phyloP scores from a whole-genome alignment of 1,284 basidiomycete genomes.

The Grifola frondosa region DNA sequence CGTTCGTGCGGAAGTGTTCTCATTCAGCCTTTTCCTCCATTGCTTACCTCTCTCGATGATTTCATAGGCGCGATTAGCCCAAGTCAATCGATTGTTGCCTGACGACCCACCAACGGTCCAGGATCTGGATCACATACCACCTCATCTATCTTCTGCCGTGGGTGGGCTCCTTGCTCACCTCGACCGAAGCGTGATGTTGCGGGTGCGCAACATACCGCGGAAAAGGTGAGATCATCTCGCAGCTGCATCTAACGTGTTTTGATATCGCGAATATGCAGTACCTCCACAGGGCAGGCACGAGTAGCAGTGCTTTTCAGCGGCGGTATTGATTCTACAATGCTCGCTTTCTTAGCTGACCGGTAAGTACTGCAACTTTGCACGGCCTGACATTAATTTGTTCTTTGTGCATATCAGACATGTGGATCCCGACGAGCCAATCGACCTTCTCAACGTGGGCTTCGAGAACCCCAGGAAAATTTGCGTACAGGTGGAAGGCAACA shows the following conservation, averaged over 20 bases:
- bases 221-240: conserved; percentile 32
- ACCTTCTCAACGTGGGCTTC: conserved; percentile 95
- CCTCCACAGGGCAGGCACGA: conserved; percentile 44
- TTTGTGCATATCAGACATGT: conserved; percentile 54
- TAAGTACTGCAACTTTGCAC: conserved; percentile 30
- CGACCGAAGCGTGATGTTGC: conserved; percentile 59
- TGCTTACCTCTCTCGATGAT: neutral
- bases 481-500: conserved; percentile 46
- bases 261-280: conserved; percentile 9
- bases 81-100: conserved; percentile 49
- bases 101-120: conserved; percentile 34
- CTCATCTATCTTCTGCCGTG: conserved; percentile 43
- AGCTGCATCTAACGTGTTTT: neutral
- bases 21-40: neutral
- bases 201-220: conserved; percentile 56
- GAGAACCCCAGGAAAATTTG: conserved; percentile 82
- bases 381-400: conserved; percentile 1
- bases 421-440: conserved; percentile 78
- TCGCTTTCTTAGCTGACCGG: conserved; percentile 81
- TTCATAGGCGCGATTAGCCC: conserved; percentile 43
- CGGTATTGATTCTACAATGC: conserved; percentile 88
- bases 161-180: conserved; percentile 54
- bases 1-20: too few relatives aligned
- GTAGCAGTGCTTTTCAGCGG: conserved; percentile 94
- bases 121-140: conserved; percentile 38